These are phyloP conservation scores for Phylloporus sp. DNA, from an alignment of 768 basidiomycete species.

Conservation along the genomic window DNA sequence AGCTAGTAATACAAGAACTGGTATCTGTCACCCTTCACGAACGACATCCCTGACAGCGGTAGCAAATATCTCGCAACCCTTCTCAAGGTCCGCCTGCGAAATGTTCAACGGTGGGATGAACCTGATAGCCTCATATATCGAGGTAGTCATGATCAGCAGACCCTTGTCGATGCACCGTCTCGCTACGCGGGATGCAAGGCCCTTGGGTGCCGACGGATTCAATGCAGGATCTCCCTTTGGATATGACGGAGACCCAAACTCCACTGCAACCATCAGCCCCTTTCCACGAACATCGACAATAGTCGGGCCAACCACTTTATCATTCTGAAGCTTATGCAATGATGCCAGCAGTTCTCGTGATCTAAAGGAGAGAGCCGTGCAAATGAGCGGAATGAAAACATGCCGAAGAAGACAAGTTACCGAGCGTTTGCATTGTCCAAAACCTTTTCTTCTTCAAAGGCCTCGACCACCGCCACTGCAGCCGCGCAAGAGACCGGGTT, in stretches of 20 bases:
- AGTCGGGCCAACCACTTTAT: slow-evolving; percentile 45
- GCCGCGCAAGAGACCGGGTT: slow-evolving; percentile 93
- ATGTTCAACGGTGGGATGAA: slow-evolving; percentile 94
- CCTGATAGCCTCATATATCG: slow-evolving; percentile 79
- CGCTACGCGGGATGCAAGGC: slow-evolving; percentile 65
- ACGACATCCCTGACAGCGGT: slow-evolving; percentile 70
- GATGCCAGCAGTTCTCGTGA: slow-evolving; percentile 66
- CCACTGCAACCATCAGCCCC: slow-evolving; percentile 86
- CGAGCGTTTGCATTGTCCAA: slow-evolving; percentile 74
- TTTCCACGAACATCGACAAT: slow-evolving; percentile 85
- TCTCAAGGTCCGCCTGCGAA: slow-evolving; percentile 64
- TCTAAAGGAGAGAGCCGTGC: slow-evolving; percentile 32
- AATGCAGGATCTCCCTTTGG: slow-evolving; percentile 46
- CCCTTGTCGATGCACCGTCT: slow-evolving; percentile 83
- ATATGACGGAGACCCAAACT: slow-evolving; percentile 63
- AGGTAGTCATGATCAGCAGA: slow-evolving; percentile 83
- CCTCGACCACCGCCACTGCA: slow-evolving; percentile 74
- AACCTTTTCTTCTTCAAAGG: slow-evolving; percentile 74
- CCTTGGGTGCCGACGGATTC: slow-evolving; percentile 37
- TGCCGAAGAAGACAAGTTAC: slow-evolving; percentile 32
- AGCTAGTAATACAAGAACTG: background rate
- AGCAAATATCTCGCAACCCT: slow-evolving; percentile 59
- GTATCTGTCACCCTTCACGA: slow-evolving; percentile 29
- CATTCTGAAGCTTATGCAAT: slow-evolving; percentile 53
- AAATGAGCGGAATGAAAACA: slow-evolving; percentile 1